Evolutionary conservation across 2,329 filamentous ascomycete genomes (phyloP).

Genomic region (Xenoacremonium recifei): DNA sequence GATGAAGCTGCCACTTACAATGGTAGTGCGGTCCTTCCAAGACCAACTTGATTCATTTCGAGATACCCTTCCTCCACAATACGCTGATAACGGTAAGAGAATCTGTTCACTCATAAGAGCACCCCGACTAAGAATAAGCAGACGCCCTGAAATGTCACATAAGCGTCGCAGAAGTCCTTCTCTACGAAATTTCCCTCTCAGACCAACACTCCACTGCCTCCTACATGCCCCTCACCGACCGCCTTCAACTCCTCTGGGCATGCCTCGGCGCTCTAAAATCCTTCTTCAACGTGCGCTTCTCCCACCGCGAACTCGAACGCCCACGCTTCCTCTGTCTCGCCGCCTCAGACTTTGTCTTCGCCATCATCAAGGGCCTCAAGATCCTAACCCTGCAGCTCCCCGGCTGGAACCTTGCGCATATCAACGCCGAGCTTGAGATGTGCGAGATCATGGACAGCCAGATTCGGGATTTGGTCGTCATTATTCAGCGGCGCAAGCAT

Average conservation of each 20-base stretch:
- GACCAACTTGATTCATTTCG: conserved; percentile 42
- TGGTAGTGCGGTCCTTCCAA: conserved; percentile 43
- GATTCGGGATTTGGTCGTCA: conserved; percentile 27
- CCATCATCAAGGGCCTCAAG: conserved; percentile 45
- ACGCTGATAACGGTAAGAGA: conserved; percentile 34
- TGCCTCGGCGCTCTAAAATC: conserved; percentile 40
- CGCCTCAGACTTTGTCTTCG: conserved; percentile 47
- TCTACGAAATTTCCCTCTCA: conserved; percentile 46
- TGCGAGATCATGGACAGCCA: conserved; percentile 25
- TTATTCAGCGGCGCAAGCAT: conserved; percentile 29
- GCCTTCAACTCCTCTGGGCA: conserved; percentile 45
- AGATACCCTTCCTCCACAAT: conserved; percentile 32
- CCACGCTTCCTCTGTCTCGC: conserved; percentile 43
- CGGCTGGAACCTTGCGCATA: conserved; percentile 43
- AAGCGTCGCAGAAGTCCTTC: conserved; percentile 43
- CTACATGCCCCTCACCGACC: conserved; percentile 35
- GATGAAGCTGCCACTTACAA: conserved; percentile 38
- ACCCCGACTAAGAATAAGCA: conserved; percentile 12
- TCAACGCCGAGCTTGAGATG: conserved; percentile 35
- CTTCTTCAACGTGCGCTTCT: conserved; percentile 39
- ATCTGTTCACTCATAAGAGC: not conserved
- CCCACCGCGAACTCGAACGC: conserved; percentile 27
- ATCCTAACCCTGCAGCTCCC: conserved; percentile 44
- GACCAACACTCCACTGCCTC: conserved; percentile 32
- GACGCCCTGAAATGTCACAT: conserved; percentile 42